Conservation (phyloP, 2,329 filamentous ascomycete species). For the Nemania bipapillata region DNA sequence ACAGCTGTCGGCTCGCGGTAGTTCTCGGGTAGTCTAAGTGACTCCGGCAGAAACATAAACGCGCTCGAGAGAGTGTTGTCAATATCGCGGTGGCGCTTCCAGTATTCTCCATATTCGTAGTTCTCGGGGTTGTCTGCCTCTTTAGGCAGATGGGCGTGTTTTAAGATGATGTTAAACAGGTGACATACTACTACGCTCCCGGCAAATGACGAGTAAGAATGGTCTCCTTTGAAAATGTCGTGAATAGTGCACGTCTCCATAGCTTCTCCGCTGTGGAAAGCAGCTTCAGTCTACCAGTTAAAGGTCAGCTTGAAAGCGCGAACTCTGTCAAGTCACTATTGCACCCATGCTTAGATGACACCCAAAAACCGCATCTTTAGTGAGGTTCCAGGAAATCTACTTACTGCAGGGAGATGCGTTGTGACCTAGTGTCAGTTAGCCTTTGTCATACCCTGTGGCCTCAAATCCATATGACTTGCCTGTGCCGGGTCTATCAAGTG, state of each 20-base stretch:
- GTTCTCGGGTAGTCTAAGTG: conserved; percentile 76
- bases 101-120: conserved; percentile 79
- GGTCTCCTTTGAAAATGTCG: conserved; percentile 68
- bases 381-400: conserved; percentile 11
- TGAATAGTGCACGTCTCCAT: conserved; percentile 72
- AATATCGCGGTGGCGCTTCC: conserved; percentile 83
- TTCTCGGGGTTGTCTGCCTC: conserved; percentile 78
- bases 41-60: conserved; percentile 80
- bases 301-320: conserved; percentile 31
- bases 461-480: conserved; percentile 50
- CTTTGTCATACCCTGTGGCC: not conserved
- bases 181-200: conserved; percentile 78
- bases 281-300: conserved; percentile 71
- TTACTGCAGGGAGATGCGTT: conserved; percentile 75
- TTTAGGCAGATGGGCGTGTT: conserved; percentile 79
- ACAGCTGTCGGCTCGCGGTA: conserved; percentile 77
- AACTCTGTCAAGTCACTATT: not conserved
- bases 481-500: conserved; percentile 80
- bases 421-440: conserved; percentile 63
- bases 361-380: not conserved
- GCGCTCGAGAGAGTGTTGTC: conserved; percentile 83
- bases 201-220: conserved; percentile 75
- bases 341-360: not conserved
- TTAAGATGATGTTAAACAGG: conserved; percentile 82
- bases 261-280: conserved; percentile 74